These are phyloP conservation scores for Calonectria hawksworthii DNA, from an alignment of 2,329 filamentous ascomycete species.

Conservation along the genomic window DNA sequence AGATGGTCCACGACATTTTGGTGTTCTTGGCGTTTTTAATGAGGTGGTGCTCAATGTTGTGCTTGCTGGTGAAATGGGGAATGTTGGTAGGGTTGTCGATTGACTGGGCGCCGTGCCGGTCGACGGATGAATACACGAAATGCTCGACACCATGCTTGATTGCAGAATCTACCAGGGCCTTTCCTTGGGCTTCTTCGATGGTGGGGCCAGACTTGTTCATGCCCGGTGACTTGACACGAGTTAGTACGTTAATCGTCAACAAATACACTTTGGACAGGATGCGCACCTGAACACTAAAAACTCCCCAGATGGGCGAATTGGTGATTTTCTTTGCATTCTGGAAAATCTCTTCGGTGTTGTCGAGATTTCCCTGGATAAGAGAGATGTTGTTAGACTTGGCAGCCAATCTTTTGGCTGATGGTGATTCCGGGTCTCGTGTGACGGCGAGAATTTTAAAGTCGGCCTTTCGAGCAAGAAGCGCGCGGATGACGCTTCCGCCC, in stretches of 20 bases:
- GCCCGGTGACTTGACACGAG: slow-evolving; percentile 7
- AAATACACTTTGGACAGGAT: not conserved
- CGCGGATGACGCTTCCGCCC: not conserved
- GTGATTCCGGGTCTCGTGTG: slow-evolving; percentile 68
- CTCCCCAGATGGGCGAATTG: slow-evolving; percentile 64
- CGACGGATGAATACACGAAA: slow-evolving; percentile 74
- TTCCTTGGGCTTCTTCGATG: slow-evolving; percentile 62
- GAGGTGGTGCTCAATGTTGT: slow-evolving; percentile 73
- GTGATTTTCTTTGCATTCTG: slow-evolving; percentile 49
- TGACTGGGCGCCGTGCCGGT: slow-evolving; percentile 68
- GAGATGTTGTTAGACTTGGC: slow-evolving; percentile 62
- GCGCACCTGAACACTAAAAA: slow-evolving; percentile 71
- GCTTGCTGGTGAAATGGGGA: slow-evolving; percentile 73
- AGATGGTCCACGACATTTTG: slow-evolving; percentile 53
- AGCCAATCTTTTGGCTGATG: slow-evolving; percentile 63
- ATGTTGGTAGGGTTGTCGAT: slow-evolving; percentile 66
- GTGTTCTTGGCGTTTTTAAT: slow-evolving; percentile 53
- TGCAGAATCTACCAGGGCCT: slow-evolving; percentile 67
- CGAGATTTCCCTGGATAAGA: slow-evolving; percentile 70
- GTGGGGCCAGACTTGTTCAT: slow-evolving; percentile 29
- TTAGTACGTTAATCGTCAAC: not conserved
- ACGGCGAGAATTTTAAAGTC: slow-evolving; percentile 69
- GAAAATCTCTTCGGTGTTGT: slow-evolving; percentile 66
- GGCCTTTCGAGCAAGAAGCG: slow-evolving; percentile 35
- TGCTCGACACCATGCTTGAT: slow-evolving; percentile 67